Evolutionary conservation across 192 early-diverging fungal species (phyloP).

Genomic region (Mortierella hygrophila): DNA sequence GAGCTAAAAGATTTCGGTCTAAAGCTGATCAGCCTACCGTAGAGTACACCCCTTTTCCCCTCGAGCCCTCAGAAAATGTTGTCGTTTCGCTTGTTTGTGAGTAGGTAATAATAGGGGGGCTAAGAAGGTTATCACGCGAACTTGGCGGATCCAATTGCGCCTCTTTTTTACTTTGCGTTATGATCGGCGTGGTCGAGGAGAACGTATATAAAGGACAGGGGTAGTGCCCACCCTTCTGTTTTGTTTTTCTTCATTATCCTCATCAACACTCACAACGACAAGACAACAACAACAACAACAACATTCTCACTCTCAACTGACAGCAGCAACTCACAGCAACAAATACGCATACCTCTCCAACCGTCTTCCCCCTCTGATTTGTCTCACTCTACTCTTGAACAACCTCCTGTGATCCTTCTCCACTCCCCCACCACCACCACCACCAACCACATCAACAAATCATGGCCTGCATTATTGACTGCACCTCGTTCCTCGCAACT

Average conservation of each 20-base stretch:
- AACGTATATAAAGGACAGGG: background rate
- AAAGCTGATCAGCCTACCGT: slow-evolving; percentile 1
- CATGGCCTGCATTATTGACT: background rate
- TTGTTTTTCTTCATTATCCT: background rate
- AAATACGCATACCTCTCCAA: background rate
- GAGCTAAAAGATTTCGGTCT: background rate
- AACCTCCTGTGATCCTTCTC: background rate
- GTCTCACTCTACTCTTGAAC: background rate
- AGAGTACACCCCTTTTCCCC: background rate
- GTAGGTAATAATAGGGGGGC: background rate
- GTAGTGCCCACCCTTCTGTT: background rate
- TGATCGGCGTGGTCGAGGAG: background rate
- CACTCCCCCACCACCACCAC: background rate
- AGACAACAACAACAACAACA: background rate
- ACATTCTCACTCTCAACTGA: background rate
- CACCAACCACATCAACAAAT: background rate
- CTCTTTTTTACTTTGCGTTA: background rate
- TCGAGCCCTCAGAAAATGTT: background rate
- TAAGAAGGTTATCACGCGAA: background rate
- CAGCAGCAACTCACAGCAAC: background rate
- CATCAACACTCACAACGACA: background rate
- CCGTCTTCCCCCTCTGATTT: background rate
- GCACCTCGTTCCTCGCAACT: background rate
- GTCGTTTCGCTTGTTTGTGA: background rate
- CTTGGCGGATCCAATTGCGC: background rate